Percentiles rank a stretch among this genome's conserved stretches.
phyloP scores from a whole-genome alignment of 1,139 yeast genomes.

The Lipomyces yarrowii region DNA sequence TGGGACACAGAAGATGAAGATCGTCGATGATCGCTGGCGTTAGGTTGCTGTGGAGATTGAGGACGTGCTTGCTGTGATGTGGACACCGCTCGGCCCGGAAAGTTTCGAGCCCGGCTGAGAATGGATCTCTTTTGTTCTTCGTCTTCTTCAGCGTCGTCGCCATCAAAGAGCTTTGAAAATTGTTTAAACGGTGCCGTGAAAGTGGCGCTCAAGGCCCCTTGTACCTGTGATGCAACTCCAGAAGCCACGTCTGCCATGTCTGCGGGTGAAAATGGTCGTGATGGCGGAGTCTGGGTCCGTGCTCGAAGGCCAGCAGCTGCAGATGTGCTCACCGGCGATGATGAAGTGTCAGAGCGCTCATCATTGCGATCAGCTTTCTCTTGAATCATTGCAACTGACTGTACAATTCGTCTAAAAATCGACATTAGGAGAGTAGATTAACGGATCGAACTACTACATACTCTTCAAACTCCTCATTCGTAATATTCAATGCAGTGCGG shows the following conservation, averaged over 20 bases:
- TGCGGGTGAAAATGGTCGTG: conserved; percentile 26
- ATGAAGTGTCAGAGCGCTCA: conserved; percentile 7
- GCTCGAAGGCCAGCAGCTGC: background rate
- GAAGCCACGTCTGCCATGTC: conserved; percentile 21
- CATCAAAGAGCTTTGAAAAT: conserved; percentile 41
- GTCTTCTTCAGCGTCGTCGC: conserved; percentile 36
- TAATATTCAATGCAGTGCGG: conserved; percentile 61
- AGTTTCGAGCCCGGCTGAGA: conserved; percentile 16
- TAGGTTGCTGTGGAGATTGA: conserved; percentile 3
- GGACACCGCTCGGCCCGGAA: conserved; percentile 14
- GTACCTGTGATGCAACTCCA: conserved; percentile 29
- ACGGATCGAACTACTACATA: conserved; percentile 34
- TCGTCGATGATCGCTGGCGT: background rate
- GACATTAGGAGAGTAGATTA: conserved; percentile 5
- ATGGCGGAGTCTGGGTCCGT: conserved; percentile 16
- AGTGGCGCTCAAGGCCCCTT: conserved; percentile 30
- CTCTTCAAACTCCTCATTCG: conserved; percentile 59
- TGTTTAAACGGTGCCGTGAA: conserved; percentile 43
- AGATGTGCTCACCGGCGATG: background rate
- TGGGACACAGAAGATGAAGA: background rate
- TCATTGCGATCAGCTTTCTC: conserved; percentile 29
- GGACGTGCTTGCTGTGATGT: conserved; percentile 6
- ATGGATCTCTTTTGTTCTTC: conserved; percentile 9
- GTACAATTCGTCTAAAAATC: conserved; percentile 39
- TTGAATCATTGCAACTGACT: conserved; percentile 40